Evolutionary conservation across 176 grass and related monocot species (phyloP), one percentile per base, ranked within the genome.

Genomic region (Avena eriantha): DNA sequence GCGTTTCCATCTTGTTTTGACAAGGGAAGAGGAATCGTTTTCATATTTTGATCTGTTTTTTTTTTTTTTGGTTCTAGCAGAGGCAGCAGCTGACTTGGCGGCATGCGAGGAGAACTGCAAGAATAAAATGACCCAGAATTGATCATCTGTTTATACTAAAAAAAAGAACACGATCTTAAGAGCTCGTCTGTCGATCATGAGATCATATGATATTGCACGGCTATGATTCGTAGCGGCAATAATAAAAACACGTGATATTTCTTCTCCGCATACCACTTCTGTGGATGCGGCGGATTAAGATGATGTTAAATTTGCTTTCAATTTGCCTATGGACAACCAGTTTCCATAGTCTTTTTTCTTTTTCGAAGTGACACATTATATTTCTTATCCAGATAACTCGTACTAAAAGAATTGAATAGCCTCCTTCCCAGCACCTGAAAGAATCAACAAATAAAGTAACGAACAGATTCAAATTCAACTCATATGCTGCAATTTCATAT

Each of bases 151-250:
- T 56, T 60, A 5, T 7, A 21, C 1, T 21, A 19, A 56, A 0
- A 7, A 8, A 56, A 0, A 7, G 2, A 21, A 18, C 6, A 56
- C 48, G 8, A 53, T 16, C 8, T 4, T 8, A 60, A 11, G 57
- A 60, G 9, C n/a, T 23, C 22, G 2, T 60, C 0, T 22, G 8
- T 54, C 51, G 51, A 54, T 7, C 51, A 5, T 18, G 51, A 15
- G 8, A n/a, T 58, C 56, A 22, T 10, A 26, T 64, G 4, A 64
- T 65, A 24, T 65, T 65, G 61, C 61, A 65, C 15, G 12, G 61
- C 61, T 65, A 65, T 65, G 24, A 65, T 65, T 65, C 31, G 61
- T 64, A 64, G 59, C 59, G 23, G 59, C 23, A 63, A 29, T 61
- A 61, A 24, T 26, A 10, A 13, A 59, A 61, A 10, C 34, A 24